These are phyloP conservation scores for Eucalyptus decipiens DNA, from an alignment of 345 rosid genomes.

Conservation along the genomic window DNA sequence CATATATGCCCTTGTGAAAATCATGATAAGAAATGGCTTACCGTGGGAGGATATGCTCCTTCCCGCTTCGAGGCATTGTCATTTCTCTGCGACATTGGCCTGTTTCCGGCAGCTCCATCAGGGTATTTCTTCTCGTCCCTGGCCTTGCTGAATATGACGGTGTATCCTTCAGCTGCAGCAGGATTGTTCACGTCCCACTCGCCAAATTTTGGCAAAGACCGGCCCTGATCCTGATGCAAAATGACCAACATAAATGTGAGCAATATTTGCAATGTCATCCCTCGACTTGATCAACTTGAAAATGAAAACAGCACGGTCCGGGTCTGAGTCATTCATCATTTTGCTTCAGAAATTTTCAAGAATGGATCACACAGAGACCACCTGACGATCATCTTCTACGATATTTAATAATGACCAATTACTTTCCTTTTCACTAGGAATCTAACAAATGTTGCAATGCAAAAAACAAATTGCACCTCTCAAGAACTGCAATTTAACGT, in stretches of 20 bases:
- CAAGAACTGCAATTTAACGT: neutral
- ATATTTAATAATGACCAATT: neutral
- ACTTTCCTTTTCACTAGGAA: neutral
- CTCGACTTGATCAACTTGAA: neutral
- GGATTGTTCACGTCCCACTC: slow-evolving; percentile 79
- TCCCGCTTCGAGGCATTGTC: neutral
- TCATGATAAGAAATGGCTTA: neutral
- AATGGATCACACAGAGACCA: neutral
- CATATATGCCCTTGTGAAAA: neutral
- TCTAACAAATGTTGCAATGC: neutral
- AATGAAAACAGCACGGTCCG: neutral
- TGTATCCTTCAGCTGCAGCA: slow-evolving; percentile 66
- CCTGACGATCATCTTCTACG: neutral
- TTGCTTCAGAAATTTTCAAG: neutral
- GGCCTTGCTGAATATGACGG: slow-evolving; percentile 62
- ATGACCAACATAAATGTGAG: neutral
- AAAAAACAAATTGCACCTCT: neutral
- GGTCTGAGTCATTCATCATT: neutral
- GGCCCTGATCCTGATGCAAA: slow-evolving; percentile 32
- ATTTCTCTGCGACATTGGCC: neutral
- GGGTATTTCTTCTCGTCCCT: slow-evolving; percentile 52
- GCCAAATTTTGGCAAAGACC: slow-evolving; percentile 63
- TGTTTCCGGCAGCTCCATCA: slow-evolving; percentile 7
- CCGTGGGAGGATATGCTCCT: neutral
- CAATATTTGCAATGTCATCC: neutral